These are phyloP conservation scores for Tuber microsphaerosporum DNA, from an alignment of 495 filamentous ascomycete genomes.

Conservation along the genomic window DNA sequence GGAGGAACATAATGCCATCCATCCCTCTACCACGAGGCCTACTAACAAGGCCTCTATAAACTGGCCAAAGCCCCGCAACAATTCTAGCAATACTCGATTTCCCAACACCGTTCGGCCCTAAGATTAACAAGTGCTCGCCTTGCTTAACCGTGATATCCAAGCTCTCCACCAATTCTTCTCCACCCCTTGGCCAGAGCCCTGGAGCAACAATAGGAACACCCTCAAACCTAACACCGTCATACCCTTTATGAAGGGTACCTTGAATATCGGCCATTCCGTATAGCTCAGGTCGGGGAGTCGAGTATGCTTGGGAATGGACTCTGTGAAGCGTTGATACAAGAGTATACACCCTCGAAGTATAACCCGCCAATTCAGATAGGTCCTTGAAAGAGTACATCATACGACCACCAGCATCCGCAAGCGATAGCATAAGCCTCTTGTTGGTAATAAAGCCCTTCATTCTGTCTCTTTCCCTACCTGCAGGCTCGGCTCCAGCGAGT, in stretches of 20 bases:
- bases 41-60: conserved; percentile 84
- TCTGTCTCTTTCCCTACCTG: conserved; percentile 64
- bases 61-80: conserved; percentile 90
- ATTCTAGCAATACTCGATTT: conserved; percentile 86
- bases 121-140: conserved; percentile 89
- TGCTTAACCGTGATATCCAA: conserved; percentile 79
- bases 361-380: conserved; percentile 87
- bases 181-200: conserved; percentile 70
- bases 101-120: conserved; percentile 89
- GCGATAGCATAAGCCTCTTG: conserved; percentile 93
- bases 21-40: conserved; percentile 70
- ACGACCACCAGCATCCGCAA: conserved; percentile 89
- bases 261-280: conserved; percentile 85
- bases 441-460: conserved; percentile 99
- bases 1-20: conserved; percentile 96
- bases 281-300: conserved; percentile 63
- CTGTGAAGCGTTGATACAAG: conserved; percentile 90
- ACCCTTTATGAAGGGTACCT: conserved; percentile 86
- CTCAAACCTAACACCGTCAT: conserved; percentile 88
- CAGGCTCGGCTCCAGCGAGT: conserved; percentile 44
- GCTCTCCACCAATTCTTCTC: conserved; percentile 82
- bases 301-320: conserved; percentile 84
- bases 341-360: conserved; percentile 91
- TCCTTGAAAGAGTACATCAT: conserved; percentile 99
- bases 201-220: conserved; percentile 90